Conservation (phyloP, 805 yeast genomes). For the Candida boidinii region DNA sequence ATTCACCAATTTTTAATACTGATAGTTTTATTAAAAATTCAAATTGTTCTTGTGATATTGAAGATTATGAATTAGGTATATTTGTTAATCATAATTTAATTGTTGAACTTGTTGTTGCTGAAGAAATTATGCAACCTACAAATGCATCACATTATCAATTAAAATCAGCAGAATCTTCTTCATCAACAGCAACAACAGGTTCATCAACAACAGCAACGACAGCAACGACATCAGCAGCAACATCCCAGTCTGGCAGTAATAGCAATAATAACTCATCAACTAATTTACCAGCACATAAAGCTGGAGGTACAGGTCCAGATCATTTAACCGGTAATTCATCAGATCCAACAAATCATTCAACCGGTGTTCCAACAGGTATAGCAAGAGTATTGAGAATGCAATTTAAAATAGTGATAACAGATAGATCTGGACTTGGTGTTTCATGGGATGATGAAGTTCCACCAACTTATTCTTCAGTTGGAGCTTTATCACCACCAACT, state of each 20-base stretch:
- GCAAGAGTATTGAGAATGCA: constrained; percentile 95
- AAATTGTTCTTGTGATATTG: constrained; percentile 70
- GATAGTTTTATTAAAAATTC: constrained; percentile 21
- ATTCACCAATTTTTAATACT: constrained; percentile 21
- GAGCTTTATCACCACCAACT: constrained; percentile 79
- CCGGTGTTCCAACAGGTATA: constrained; percentile 85
- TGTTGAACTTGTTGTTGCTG: constrained; percentile 90
- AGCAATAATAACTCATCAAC: background rate
- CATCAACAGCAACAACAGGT: background rate
- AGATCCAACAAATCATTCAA: constrained; percentile 21
- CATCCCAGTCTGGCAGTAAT: no score
- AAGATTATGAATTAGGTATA: constrained; percentile 74
- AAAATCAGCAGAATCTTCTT: constrained; percentile 2
- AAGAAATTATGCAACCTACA: constrained; percentile 56
- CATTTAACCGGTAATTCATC: constrained; percentile 17
- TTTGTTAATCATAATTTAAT: constrained; percentile 68
- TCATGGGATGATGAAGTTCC: constrained; percentile 99
- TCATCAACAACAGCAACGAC: background rate
- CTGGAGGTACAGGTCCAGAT: constrained; percentile 25
- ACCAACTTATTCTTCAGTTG: constrained; percentile 84
- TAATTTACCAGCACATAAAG: constrained; percentile 5
- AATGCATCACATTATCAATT: constrained; percentile 3
- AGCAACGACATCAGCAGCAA: background rate
- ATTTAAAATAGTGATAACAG: constrained; percentile 74
- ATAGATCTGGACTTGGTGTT: constrained; percentile 89